Conservation (phyloP, 495 filamentous ascomycete genomes). For the Penicillium psychrofluorescens region DNA sequence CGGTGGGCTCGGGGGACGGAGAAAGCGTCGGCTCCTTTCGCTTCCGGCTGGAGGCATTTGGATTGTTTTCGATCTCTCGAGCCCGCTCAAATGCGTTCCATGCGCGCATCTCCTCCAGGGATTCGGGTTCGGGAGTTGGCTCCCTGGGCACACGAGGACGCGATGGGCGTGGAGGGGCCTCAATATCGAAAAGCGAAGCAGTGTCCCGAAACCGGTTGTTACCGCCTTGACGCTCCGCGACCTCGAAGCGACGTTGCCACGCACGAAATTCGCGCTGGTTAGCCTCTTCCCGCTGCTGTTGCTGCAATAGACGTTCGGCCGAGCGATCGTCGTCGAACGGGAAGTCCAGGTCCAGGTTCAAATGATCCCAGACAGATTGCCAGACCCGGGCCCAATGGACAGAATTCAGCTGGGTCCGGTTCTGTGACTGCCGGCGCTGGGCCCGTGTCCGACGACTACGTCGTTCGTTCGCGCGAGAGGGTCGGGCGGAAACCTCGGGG, state of each 20-base stretch:
- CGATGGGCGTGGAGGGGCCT: constrained; percentile 33
- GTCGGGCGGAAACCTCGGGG: constrained; percentile 22
- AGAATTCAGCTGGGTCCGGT: constrained; percentile 36
- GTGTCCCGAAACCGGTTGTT: constrained; percentile 63
- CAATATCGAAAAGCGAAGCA: constrained; percentile 42
- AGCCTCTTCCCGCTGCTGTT: constrained; percentile 50
- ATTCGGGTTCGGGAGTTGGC: constrained; percentile 54
- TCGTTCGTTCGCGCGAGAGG: constrained; percentile 25
- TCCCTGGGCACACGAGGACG: constrained; percentile 36
- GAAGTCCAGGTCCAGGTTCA: constrained; percentile 82
- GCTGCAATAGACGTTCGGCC: constrained; percentile 39
- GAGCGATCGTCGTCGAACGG: constrained; percentile 69
- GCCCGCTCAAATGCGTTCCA: constrained; percentile 88
- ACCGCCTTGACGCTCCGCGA: constrained; percentile 73
- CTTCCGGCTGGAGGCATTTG: constrained; percentile 49
- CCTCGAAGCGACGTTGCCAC: constrained; percentile 74
- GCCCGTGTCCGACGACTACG: constrained; percentile 44
- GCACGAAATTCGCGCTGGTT: constrained; percentile 60
- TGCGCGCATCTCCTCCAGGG: constrained; percentile 70
- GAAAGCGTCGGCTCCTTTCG: constrained; percentile 73
- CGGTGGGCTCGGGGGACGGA: constrained; percentile 51
- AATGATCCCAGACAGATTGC: constrained; percentile 56
- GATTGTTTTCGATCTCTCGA: constrained; percentile 55
- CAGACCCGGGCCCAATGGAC: constrained; percentile 60
- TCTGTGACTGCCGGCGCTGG: constrained; percentile 37